Evolutionary conservation across 306 rosid species (phyloP).

Genomic region (Castanea crenata): DNA sequence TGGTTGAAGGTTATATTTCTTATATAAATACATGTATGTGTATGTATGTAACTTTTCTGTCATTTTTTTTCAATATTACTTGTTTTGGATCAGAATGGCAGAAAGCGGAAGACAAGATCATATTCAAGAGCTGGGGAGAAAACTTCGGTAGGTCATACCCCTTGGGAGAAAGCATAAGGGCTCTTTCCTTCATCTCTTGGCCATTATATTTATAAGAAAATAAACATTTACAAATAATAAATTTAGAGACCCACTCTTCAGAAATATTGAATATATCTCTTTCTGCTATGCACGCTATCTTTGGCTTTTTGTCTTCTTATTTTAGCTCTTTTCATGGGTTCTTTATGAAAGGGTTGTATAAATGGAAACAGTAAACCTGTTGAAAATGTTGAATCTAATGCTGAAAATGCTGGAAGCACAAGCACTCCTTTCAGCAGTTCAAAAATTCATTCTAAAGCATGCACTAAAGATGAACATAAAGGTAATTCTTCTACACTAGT

Average conservation of each 20-base stretch:
- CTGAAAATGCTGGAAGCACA: constrained; percentile 34
- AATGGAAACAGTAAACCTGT: constrained; percentile 22
- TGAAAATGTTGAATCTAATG: constrained; percentile 42
- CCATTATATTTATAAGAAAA: neutral
- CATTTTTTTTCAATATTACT: neutral
- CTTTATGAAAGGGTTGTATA: constrained; percentile 28
- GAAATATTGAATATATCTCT: constrained; percentile 12
- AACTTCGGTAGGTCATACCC: constrained; percentile 32
- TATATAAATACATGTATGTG: neutral
- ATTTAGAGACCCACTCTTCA: neutral
- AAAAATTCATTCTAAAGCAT: constrained; percentile 29
- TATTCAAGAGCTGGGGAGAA: constrained; percentile 17
- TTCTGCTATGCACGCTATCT: neutral
- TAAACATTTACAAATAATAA: neutral
- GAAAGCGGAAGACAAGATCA: constrained; percentile 30
- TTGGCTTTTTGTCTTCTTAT: constrained; percentile 19
- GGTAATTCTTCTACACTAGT: constrained; percentile 29
- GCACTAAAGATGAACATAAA: constrained; percentile 17
- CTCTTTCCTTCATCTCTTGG: neutral
- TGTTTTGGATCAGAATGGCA: constrained; percentile 25
- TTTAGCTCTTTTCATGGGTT: constrained; percentile 18
- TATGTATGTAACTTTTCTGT: neutral
- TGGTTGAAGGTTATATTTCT: constrained; percentile 4
- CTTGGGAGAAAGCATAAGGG: neutral
- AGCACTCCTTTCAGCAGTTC: constrained; percentile 29